A percentile compares a stretch with the other conserved stretches of the same genome.
Evolutionary conservation across 164 flowering plant genomes (phyloP).

Genomic region (Liquidambar formosana): DNA sequence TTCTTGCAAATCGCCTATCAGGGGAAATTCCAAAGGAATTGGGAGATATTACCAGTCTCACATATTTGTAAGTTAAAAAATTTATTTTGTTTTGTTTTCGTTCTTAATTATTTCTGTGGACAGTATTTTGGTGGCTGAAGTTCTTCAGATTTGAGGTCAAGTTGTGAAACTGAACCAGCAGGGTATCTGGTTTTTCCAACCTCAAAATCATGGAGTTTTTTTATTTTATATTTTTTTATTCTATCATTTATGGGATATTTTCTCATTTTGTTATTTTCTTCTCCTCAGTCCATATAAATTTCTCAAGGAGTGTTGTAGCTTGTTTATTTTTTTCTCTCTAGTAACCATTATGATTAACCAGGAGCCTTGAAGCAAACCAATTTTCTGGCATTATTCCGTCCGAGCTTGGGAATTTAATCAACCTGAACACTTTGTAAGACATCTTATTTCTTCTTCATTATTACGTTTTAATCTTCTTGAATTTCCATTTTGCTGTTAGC

Average conservation of each 20-base stretch:
- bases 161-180: not conserved
- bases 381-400: slow-evolving; percentile 42
- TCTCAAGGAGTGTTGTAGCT: not conserved
- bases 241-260: not conserved
- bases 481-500: not conserved
- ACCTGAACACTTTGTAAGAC: slow-evolving; percentile 36
- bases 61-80: slow-evolving; percentile 30
- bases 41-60: slow-evolving; percentile 54
- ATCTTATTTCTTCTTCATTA: not conserved
- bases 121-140: not conserved
- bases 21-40: slow-evolving; percentile 51
- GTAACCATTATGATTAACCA: slow-evolving; percentile 7
- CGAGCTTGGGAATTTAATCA: slow-evolving; percentile 37
- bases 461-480: not conserved
- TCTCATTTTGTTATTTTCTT: not conserved
- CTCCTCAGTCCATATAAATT: not conserved
- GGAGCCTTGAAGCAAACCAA: slow-evolving; percentile 44
- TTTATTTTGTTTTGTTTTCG: not conserved
- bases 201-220: too few species aligned
- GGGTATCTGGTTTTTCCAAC: too few species aligned
- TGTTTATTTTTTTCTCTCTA: not conserved
- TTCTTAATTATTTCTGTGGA: not conserved
- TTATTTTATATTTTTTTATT: not conserved
- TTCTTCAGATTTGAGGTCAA: not conserved
- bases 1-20: slow-evolving; percentile 52